phyloP scores from a whole-genome alignment of 768 basidiomycete species.

The Auricularia heimuer region DNA sequence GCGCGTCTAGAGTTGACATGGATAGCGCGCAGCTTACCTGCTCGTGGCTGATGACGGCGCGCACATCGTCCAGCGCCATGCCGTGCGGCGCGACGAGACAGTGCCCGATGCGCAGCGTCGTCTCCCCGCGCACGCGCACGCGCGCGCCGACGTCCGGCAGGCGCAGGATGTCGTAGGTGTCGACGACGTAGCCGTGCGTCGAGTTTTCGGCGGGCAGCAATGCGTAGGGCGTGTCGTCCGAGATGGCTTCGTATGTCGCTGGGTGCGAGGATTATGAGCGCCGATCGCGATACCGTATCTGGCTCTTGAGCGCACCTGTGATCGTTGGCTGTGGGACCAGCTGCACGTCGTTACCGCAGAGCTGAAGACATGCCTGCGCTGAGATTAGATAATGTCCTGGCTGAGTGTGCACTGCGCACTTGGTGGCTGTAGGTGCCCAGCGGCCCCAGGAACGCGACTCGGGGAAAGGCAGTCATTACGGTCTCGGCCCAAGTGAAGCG shows the following conservation, averaged over 20 bases:
- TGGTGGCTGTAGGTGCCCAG: slow-evolving; percentile 66
- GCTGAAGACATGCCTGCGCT: not conserved
- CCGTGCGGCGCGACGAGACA: slow-evolving; percentile 58
- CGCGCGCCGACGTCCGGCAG: slow-evolving; percentile 24
- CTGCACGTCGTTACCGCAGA: slow-evolving; percentile 2
- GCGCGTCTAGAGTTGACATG: slow-evolving; percentile 4
- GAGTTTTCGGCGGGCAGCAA: slow-evolving; percentile 79
- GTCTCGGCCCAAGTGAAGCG: not conserved
- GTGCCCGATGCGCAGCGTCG: slow-evolving; percentile 53
- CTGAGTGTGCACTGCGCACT: slow-evolving; percentile 18
- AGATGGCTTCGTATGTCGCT: slow-evolving; percentile 54
- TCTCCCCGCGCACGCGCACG: slow-evolving; percentile 50
- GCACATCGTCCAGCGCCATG: slow-evolving; percentile 43
- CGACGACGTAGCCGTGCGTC: slow-evolving; percentile 60
- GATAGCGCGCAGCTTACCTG: slow-evolving; percentile 36
- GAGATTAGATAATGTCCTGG: not conserved
- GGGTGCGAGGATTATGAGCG: not conserved
- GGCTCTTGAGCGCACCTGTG: not conserved
- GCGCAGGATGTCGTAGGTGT: slow-evolving; percentile 62
- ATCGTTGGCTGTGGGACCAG: slow-evolving; percentile 2
- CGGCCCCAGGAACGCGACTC: slow-evolving; percentile 53
- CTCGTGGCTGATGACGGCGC: slow-evolving; percentile 64
- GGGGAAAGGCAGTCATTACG: not conserved
- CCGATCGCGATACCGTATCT: not conserved
- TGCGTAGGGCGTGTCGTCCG: slow-evolving; percentile 35